Evolutionary conservation across 352 stramenopile species (phyloP).

Genomic region (Nothophytophthora sp.): DNA sequence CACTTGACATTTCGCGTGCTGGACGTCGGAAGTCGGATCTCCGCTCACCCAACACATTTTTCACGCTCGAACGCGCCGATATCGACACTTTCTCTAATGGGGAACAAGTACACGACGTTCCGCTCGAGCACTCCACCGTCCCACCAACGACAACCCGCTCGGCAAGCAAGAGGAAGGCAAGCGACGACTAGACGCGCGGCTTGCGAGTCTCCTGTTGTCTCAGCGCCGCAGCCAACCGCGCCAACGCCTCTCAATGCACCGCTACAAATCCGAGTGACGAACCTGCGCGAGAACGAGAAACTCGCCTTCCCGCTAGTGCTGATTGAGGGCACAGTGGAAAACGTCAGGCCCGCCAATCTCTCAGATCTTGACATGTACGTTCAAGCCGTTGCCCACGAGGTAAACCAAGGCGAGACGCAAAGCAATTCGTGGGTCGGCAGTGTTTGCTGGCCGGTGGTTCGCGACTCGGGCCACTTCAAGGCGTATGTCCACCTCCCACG

Average conservation of each 20-base stretch:
- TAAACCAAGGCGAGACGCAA: background rate
- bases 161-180: background rate
- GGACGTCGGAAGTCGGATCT: too few species aligned
- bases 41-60: too few species aligned
- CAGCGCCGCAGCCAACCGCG: background rate
- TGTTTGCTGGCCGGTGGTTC: constrained; percentile 12
- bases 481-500: constrained; percentile 11
- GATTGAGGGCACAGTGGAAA: constrained; percentile 8
- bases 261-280: constrained; percentile 10
- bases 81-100: background rate
- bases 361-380: constrained; percentile 6
- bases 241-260: background rate
- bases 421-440: constrained; percentile 11
- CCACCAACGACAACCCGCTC: background rate
- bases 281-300: constrained; percentile 7
- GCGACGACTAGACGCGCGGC: background rate
- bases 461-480: constrained; percentile 17
- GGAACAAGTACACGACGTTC: constrained; percentile 1
- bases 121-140: background rate
- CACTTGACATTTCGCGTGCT: too few species aligned
- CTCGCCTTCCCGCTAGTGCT: constrained; percentile 6
- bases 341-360: constrained; percentile 1
- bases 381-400: constrained; percentile 3
- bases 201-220: background rate
- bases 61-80: constrained; percentile 2